Conservation (phyloP, 2,329 filamentous ascomycete species). For the Neonectria magnoliae region DNA sequence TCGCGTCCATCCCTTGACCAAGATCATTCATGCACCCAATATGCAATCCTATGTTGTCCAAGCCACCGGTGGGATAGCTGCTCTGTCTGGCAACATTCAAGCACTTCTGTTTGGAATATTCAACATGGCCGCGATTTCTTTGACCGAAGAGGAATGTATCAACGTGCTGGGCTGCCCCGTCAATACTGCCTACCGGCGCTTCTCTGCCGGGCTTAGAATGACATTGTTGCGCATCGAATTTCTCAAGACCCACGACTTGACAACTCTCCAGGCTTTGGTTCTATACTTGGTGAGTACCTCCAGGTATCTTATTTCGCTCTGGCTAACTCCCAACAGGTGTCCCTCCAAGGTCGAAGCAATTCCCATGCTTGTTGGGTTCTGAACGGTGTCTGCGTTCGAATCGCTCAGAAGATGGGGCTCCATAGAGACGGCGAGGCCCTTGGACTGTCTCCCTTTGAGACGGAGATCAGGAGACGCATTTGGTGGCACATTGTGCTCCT, state of each 20-base stretch:
- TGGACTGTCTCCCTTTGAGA: conserved; percentile 65
- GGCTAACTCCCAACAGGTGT: conserved; percentile 3
- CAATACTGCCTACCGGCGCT: background rate
- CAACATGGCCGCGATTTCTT: background rate
- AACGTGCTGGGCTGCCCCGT: background rate
- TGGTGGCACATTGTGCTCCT: conserved; percentile 66
- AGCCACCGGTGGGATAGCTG: background rate
- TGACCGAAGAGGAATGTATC: conserved; percentile 5
- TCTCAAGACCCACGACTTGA: conserved; percentile 2
- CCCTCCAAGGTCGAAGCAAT: conserved; percentile 8
- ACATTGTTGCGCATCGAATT: conserved; percentile 7
- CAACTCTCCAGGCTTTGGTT: conserved; percentile 11
- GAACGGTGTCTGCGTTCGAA: conserved; percentile 24
- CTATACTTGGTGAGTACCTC: conserved; percentile 11
- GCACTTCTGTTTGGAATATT: conserved; percentile 18
- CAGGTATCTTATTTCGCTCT: background rate
- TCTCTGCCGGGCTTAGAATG: conserved; percentile 12
- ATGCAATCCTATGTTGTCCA: conserved; percentile 6
- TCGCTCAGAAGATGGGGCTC: conserved; percentile 68
- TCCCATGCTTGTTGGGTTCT: conserved; percentile 14
- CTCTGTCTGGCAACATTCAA: background rate
- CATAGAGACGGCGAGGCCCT: conserved; percentile 65
- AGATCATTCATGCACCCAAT: conserved; percentile 16
- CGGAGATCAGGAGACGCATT: conserved; percentile 67
- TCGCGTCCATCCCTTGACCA: conserved; percentile 19